phyloP scores from a whole-genome alignment of 441 rosid genomes.

The Pelargonium myrrhifolium region DNA sequence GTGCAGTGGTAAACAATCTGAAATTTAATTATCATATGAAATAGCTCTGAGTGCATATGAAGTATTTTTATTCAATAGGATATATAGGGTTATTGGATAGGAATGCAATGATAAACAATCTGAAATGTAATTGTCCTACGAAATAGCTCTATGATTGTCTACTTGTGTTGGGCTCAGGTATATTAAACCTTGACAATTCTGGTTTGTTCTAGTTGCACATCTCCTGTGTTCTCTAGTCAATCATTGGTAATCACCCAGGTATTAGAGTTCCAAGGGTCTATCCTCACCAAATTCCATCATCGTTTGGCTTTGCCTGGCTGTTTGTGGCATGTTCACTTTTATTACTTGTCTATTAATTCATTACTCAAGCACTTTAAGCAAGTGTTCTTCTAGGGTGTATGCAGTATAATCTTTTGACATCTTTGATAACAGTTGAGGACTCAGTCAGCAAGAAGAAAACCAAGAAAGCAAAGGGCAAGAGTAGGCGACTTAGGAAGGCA shows the following conservation, averaged over 20 bases:
- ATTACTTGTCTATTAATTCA: not conserved
- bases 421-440: conserved; percentile 27
- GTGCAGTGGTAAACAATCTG: not conserved
- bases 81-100: not conserved
- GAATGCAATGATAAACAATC: not conserved
- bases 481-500: conserved; percentile 43
- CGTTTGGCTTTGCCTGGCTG: not conserved
- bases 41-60: not conserved
- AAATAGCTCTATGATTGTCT: not conserved
- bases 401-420: conserved; percentile 2
- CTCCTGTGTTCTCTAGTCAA: not conserved
- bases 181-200: not conserved
- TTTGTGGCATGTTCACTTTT: not conserved
- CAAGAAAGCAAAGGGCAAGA: conserved; percentile 23
- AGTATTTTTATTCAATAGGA: not conserved
- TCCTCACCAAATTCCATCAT: not conserved
- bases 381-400: conserved; percentile 4
- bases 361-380: not conserved
- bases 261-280: not conserved
- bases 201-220: not conserved
- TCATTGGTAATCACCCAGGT: not conserved
- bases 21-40: no score
- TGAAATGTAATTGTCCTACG: not conserved
- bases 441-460: conserved; percentile 16
- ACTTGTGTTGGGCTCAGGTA: not conserved